phyloP scores from a whole-genome alignment of 306 rosid genomes.

The Carpinus viminea region DNA sequence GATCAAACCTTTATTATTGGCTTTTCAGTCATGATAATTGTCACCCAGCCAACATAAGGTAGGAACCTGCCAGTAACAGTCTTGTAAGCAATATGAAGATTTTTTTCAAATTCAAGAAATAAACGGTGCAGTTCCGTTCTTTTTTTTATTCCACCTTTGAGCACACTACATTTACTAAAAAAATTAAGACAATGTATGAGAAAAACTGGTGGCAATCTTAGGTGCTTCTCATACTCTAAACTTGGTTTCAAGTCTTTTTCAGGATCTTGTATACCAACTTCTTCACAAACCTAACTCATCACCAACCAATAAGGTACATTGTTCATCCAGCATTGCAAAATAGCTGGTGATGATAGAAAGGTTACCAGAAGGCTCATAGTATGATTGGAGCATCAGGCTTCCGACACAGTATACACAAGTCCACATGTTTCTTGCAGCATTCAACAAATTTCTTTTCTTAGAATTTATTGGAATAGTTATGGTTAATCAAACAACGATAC shows the following conservation, averaged over 20 bases:
- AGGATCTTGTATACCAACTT: neutral
- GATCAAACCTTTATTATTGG: slow-evolving; percentile 84
- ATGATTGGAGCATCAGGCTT: neutral
- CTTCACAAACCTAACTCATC: neutral
- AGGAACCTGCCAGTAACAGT: slow-evolving; percentile 60
- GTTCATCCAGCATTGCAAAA: neutral
- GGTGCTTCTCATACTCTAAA: neutral
- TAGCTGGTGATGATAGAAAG: neutral
- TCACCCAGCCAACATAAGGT: slow-evolving; percentile 96
- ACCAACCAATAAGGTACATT: neutral
- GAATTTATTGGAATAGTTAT: neutral
- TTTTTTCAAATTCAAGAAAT: neutral
- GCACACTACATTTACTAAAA: neutral
- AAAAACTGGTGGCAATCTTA: neutral
- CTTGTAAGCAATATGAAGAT: slow-evolving; percentile 14
- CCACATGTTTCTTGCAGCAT: neutral
- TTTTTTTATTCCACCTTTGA: neutral
- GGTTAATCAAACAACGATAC: neutral
- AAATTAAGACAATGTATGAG: neutral
- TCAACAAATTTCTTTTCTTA: neutral
- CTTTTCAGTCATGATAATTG: slow-evolving; percentile 92
- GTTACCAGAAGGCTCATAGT: neutral
- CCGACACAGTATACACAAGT: neutral
- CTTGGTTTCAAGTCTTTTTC: neutral
- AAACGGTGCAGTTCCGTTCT: neutral